Base-by-base conservation (phyloP, 208 protist genomes). In the Wallacemonas rigidus region DNA sequence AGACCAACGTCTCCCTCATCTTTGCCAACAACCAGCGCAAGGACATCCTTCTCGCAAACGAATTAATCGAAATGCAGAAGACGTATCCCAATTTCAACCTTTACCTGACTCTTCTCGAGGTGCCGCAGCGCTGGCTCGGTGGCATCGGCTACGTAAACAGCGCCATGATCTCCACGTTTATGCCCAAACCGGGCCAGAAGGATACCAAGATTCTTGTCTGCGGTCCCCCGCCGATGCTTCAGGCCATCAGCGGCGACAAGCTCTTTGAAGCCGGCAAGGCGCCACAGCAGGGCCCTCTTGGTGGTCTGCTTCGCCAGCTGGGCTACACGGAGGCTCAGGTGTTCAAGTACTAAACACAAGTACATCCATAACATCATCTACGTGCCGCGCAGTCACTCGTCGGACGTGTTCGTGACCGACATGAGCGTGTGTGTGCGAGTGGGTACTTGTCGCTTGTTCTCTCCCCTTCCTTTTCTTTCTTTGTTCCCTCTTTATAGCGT, bases 1-100 rank as follows among this genome's bases (percentile, higher is more conserved):
- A 82, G 79, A 92, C 90, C 1, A 84, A 92, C 64, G 78, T 98
- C 36, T 91, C 81, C 6, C 83, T 98, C 63, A 76, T 98, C 61
- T 98, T 81, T 68, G 91, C 87, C 36, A 97, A 97, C 83, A 85
- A 93, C 73, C 82, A 92, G 53, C 83, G 92, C 48, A 69, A 93
- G 14, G 95, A 98, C 81, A 98, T 98, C 56, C 85, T 98, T 15
- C 77, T 98, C 7, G 78, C 79, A 3, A 88, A 92, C 64, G 89
- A 97, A 81, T 82, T 98, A n/a, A 85, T 95, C 26, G 81, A 83
- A 53, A 54, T 98, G 69, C 81, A 86, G 56, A 84, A 90, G 68
- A 75, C 83, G 15, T 86, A 97, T 69, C 83, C 80, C 69, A 89
- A 89, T 74, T 97, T 98, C 72, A 81, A 93, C 76, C 80, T 98